Evolutionary conservation across 2,329 filamentous ascomycete species (phyloP).

Genomic region (Alternaria sp.): DNA sequence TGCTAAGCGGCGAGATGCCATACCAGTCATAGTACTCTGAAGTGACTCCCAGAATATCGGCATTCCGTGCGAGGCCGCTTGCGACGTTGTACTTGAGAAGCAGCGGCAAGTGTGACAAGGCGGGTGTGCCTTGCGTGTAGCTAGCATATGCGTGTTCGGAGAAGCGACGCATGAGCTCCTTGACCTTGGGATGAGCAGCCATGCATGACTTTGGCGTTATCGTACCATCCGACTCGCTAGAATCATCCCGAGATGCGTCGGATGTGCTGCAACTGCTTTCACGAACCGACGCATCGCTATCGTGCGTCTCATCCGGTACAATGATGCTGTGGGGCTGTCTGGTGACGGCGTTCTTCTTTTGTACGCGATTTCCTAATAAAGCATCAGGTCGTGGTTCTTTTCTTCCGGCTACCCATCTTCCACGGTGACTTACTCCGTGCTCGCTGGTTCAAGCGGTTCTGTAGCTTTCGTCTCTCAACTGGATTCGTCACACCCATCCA

Average conservation of each 20-base stretch:
- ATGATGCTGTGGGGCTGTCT: neutral
- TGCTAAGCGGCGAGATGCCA: slow-evolving; percentile 30
- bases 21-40: slow-evolving; percentile 20
- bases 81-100: slow-evolving; percentile 28
- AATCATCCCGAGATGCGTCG: neutral
- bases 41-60: slow-evolving; percentile 20
- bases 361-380: neutral
- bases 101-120: slow-evolving; percentile 19
- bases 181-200: slow-evolving; percentile 16
- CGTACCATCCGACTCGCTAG: neutral
- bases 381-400: neutral
- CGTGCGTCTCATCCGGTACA: neutral
- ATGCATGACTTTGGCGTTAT: slow-evolving; percentile 10
- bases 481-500: slow-evolving; percentile 32
- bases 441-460: slow-evolving; percentile 34
- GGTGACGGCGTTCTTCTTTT: neutral
- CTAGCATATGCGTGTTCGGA: slow-evolving; percentile 29
- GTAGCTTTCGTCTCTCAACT: slow-evolving; percentile 26
- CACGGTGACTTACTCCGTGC: slow-evolving; percentile 17
- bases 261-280: slow-evolving; percentile 7
- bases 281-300: slow-evolving; percentile 1
- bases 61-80: slow-evolving; percentile 22
- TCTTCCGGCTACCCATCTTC: neutral
- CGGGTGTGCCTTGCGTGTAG: slow-evolving; percentile 27
- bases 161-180: slow-evolving; percentile 24